These are phyloP conservation scores for Arthrobotrys pseudoclavata DNA, from an alignment of 2,329 filamentous ascomycete genomes.

Conservation along the genomic window DNA sequence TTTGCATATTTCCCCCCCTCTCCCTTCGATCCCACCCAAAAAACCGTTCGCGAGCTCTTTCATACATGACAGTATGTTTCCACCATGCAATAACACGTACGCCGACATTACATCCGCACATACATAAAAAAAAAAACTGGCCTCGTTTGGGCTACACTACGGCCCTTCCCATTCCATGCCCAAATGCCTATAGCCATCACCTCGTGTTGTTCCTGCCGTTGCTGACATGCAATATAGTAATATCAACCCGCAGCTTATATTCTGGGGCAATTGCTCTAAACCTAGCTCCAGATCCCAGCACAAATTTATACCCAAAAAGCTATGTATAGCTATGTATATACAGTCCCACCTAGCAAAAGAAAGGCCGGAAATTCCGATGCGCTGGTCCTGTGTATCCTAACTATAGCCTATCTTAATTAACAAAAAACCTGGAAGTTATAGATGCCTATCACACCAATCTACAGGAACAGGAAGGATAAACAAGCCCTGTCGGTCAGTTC, in stretches of 20 bases:
- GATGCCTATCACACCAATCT: conserved; percentile 2
- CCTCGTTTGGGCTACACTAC: neutral
- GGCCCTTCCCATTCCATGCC: conserved; percentile 7
- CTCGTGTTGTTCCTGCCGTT: conserved; percentile 36
- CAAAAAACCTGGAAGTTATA: conserved; percentile 3
- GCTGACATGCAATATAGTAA: conserved; percentile 41
- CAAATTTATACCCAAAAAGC: neutral
- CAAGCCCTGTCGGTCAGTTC: conserved; percentile 32
- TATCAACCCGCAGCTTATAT: conserved; percentile 41
- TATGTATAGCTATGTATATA: too few species aligned
- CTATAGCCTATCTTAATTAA: conserved; percentile 12
- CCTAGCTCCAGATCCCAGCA: conserved; percentile 12
- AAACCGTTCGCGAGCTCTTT: conserved; percentile 13
- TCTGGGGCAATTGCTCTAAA: conserved; percentile 42
- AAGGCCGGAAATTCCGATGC: conserved; percentile 28
- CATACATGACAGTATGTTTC: neutral
- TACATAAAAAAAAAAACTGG: neutral
- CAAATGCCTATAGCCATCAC: conserved; percentile 8
- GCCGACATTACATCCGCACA: conserved; percentile 7
- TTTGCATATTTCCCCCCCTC: conserved; percentile 7
- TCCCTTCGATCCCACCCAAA: conserved; percentile 14
- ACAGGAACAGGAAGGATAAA: conserved; percentile 16
- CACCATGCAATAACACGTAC: conserved; percentile 25
- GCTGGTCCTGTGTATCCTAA: conserved; percentile 24
- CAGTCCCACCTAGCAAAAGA: neutral